Evolutionary conservation across 257 asterid genomes (phyloP), one percentile per base, ranked within the genome.

Genomic region (Apocynum venetum): DNA sequence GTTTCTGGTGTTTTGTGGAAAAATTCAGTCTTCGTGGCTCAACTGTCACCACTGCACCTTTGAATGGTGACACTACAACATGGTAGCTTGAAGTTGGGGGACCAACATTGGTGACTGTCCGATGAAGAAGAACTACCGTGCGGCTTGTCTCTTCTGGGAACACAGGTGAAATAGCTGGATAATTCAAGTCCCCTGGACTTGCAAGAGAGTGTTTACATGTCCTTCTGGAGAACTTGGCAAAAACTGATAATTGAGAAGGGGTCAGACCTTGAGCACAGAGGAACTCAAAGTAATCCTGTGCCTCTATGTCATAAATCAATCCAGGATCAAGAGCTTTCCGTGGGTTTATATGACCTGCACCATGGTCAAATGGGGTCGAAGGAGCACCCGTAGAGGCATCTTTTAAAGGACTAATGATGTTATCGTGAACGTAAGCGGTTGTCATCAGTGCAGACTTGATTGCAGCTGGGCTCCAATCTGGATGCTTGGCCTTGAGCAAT

Each of bases 381-480:
- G 83, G 79, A 36, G 77, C 14, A 3, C 84, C 84, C 0, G 89
- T 77, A 0, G 98, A 82, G 46, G 98, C 94, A 57, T 95, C 99
- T 49, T 12, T 85, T 19, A 95, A 81, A 6, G 96, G 89, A 2
- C 64, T 77, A 8, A 73, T 76, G 1, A 87, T 86, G 78, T 95
- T 95, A 68, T 91, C 96, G 4, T 95, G 98, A 41, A 91, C 79
- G 31, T 95, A 91, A 31, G 97, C 89, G 0, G 99, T 95, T 1
- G 99, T 95, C 98, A 95, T 95, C 8, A 95, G 71, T 0, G 99
- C 97, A 0, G 99, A 95, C 74, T 93, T 95, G 38, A 95, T 91
- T 0, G 95, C 97, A 0, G 97, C 97, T 0, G 97, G 97, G 69
- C 96, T 88, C 98, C 98, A 95, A 13, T 89, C 88, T 0, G 93